These are phyloP conservation scores for Rhododendron ovatum DNA, from an alignment of 148 eudicot genomes.

Conservation along the genomic window DNA sequence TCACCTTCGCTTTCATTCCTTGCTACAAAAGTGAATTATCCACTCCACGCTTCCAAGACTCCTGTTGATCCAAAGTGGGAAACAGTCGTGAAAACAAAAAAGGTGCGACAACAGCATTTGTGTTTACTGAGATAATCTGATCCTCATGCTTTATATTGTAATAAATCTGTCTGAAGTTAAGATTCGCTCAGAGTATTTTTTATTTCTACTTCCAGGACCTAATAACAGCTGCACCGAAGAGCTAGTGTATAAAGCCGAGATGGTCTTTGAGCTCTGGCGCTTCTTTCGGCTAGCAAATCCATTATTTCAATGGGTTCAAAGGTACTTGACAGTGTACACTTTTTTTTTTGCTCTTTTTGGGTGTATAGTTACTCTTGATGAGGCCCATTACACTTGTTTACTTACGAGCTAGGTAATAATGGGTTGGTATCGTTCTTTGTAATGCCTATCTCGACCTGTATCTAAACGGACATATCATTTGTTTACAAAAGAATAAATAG, in stretches of 20 bases:
- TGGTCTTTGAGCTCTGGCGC: background rate
- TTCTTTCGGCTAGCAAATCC: background rate
- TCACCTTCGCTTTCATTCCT: conserved; percentile 26
- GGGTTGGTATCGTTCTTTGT: conserved; percentile 11
- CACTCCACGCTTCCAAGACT: conserved; percentile 22
- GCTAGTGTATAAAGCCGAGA: conserved; percentile 1
- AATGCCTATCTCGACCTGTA: conserved; percentile 4
- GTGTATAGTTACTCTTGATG: background rate
- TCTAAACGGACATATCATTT: background rate
- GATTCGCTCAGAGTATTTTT: conserved; percentile 9
- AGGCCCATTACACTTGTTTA: background rate
- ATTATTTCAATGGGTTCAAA: background rate
- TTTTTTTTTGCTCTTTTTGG: background rate
- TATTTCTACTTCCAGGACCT: conserved; percentile 29
- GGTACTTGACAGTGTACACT: conserved; percentile 1
- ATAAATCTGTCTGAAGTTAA: background rate
- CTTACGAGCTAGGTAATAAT: background rate
- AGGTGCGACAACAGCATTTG: conserved; percentile 24
- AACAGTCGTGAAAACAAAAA: conserved; percentile 37
- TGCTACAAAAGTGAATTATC: conserved; percentile 7
- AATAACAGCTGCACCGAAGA: conserved; percentile 35
- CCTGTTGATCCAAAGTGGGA: conserved; percentile 47
- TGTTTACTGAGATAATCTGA: conserved; percentile 29
- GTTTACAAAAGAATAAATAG: background rate
- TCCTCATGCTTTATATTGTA: background rate